Conservation (phyloP, 1,284 basidiomycete genomes). For the Athelia sp. region DNA sequence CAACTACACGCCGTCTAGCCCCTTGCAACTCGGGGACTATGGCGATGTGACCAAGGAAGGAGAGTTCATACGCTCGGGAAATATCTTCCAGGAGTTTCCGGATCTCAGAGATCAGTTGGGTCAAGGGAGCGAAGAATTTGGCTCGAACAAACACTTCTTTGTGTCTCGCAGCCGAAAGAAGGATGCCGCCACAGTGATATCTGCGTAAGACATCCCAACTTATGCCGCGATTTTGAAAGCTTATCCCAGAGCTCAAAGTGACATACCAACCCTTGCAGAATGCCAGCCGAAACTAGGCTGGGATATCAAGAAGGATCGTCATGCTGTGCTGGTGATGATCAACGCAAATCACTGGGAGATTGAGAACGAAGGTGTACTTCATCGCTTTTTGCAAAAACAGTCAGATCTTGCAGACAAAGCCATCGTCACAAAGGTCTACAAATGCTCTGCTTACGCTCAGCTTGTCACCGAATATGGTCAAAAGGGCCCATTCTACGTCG, state of each 20-base stretch:
- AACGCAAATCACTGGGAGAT: background rate
- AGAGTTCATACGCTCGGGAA: background rate
- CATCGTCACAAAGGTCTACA: background rate
- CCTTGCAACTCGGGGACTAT: background rate
- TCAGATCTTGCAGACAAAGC: background rate
- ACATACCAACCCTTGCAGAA: background rate
- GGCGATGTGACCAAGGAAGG: background rate
- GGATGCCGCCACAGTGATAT: background rate
- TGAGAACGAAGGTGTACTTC: background rate
- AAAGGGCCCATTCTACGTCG: background rate
- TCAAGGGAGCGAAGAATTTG: background rate
- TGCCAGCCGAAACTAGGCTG: background rate
- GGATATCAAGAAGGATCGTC: slow-evolving; percentile 1
- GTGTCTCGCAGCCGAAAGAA: background rate
- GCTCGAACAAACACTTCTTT: background rate
- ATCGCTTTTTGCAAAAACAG: background rate
- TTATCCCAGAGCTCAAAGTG: background rate
- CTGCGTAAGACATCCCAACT: background rate
- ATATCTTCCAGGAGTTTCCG: background rate
- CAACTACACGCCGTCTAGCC: background rate
- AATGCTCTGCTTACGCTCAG: background rate
- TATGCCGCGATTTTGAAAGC: too few relatives aligned
- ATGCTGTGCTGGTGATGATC: background rate
- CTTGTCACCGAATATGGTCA: background rate
- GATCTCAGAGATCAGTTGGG: background rate